Conservation (phyloP, 2,329 filamentous ascomycete species). For the Sporothrix inflata region DNA sequence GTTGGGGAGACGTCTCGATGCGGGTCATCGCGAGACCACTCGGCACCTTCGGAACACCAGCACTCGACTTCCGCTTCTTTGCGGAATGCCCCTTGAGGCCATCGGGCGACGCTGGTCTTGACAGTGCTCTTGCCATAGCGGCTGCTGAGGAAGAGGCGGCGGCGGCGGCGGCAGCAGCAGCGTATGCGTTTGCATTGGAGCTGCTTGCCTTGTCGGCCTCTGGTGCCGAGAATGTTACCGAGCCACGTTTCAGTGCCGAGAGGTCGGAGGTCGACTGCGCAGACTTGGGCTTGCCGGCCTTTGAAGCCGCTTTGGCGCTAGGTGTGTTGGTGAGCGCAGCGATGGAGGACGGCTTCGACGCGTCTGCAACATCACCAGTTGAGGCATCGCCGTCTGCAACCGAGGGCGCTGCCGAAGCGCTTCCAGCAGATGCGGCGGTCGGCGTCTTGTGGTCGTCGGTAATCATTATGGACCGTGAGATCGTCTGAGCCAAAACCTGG, state of each 20-base stretch:
- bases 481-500: conserved; percentile 77
- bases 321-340: conserved; percentile 19
- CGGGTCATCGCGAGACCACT: conserved; percentile 80
- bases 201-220: neutral
- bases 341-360: conserved; percentile 18
- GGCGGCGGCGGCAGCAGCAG: conserved; percentile 36
- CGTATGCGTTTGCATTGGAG: neutral
- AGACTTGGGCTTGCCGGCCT: conserved; percentile 42
- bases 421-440: conserved; percentile 33
- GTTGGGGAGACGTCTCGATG: conserved; percentile 62
- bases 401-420: conserved; percentile 25
- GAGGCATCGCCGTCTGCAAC: conserved; percentile 29
- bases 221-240: conserved; percentile 40
- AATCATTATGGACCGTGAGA: conserved; percentile 90
- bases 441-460: conserved; percentile 96
- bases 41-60: conserved; percentile 65
- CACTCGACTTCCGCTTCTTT: conserved; percentile 83
- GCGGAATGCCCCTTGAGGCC: conserved; percentile 65
- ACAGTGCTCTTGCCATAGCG: conserved; percentile 59
- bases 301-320: conserved; percentile 39
- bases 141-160: conserved; percentile 36
- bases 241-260: conserved; percentile 59
- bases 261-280: conserved; percentile 68
- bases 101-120: conserved; percentile 73
- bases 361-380: conserved; percentile 26